These are phyloP conservation scores for Penicillium longicatenatum DNA, from an alignment of 495 filamentous ascomycete species.

Conservation along the genomic window DNA sequence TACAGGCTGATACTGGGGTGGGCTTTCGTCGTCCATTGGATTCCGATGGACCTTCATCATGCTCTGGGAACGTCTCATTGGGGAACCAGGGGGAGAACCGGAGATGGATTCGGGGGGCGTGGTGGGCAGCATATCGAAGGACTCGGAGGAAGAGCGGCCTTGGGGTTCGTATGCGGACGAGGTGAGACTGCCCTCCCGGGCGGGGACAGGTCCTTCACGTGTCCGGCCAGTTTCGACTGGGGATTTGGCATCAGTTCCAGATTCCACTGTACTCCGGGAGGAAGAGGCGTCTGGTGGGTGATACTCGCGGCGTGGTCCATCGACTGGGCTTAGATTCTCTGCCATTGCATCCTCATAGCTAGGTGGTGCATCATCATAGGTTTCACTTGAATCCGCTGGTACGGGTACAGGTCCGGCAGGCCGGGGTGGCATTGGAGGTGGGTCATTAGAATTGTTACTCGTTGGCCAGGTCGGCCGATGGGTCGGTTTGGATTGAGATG, in stretches of 20 bases:
- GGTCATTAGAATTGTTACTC: constrained; percentile 18
- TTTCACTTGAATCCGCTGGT: constrained; percentile 34
- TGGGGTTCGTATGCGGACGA: constrained; percentile 23
- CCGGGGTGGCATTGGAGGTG: constrained; percentile 42
- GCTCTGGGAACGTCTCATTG: constrained; percentile 40
- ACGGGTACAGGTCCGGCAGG: constrained; percentile 24
- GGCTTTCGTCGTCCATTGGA: constrained; percentile 35
- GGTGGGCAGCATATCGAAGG: constrained; percentile 49
- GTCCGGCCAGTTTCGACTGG: constrained; percentile 34
- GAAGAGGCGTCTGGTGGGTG: constrained; percentile 54
- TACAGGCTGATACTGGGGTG: constrained; percentile 41
- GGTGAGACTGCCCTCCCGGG: constrained; percentile 15
- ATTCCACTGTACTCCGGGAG: constrained; percentile 32
- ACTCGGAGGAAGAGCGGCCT: constrained; percentile 43
- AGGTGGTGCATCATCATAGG: constrained; percentile 66
- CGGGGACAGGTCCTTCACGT: constrained; percentile 25
- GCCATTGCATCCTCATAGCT: constrained; percentile 93
- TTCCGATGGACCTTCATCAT: constrained; percentile 39
- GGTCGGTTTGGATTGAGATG: constrained; percentile 25
- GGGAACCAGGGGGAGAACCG: constrained; percentile 39
- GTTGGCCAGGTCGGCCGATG: constrained; percentile 28
- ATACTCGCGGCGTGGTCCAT: constrained; percentile 66
- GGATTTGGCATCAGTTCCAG: constrained; percentile 46
- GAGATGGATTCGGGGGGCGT: constrained; percentile 44
- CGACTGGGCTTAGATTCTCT: constrained; percentile 66